Conservation (phyloP, 305 asterid species). For the Striga hermonthica region DNA sequence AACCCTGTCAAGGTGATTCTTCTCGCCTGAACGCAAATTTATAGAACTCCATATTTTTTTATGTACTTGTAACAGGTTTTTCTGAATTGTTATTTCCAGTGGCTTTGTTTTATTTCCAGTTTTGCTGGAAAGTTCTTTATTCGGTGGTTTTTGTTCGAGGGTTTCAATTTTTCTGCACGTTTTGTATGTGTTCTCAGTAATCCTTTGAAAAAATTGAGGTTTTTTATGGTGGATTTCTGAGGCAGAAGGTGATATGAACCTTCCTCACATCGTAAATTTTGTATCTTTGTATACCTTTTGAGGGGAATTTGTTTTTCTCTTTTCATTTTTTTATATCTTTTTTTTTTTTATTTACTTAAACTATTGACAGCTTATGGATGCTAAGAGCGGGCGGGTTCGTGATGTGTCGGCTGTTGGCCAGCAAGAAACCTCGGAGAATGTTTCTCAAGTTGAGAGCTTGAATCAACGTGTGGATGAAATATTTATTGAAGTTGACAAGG, state of each 20-base stretch:
- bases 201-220: background rate
- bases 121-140: background rate
- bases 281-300: background rate
- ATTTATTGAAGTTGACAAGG: constrained; percentile 58
- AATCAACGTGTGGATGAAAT: constrained; percentile 53
- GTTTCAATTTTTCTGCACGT: background rate
- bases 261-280: background rate
- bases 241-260: constrained; percentile 2
- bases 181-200: background rate
- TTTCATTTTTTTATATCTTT: background rate
- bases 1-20: too few species aligned
- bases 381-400: constrained; percentile 34
- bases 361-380: constrained; percentile 48
- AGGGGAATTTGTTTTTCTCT: background rate
- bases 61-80: background rate
- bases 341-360: constrained; percentile 9
- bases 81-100: background rate
- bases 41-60: too few species aligned
- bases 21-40: too few species aligned
- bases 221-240: background rate
- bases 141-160: background rate
- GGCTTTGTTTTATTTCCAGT: background rate
- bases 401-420: constrained; percentile 34
- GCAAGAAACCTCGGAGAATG: constrained; percentile 33
- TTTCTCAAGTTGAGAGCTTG: constrained; percentile 42